Percentiles rank a stretch among this genome's conserved stretches.
These are phyloP conservation scores for Neofusicoccum parvum DNA, from an alignment of 2,329 filamentous ascomycete species.

Conservation along the genomic window DNA sequence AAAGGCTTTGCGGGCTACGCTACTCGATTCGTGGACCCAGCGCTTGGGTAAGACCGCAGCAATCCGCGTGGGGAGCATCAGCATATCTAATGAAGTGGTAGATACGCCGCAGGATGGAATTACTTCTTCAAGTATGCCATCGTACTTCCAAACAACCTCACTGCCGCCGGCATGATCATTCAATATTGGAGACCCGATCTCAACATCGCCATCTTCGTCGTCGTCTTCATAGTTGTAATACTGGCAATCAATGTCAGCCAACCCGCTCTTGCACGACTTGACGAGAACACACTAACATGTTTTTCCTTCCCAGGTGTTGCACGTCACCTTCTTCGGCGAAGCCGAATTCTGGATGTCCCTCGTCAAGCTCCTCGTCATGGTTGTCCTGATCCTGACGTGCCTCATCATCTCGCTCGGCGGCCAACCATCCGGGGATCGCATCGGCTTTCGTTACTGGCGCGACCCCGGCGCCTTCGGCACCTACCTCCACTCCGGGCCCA, in stretches of 20 bases:
- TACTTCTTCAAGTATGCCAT: conserved; percentile 37
- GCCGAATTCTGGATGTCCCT: conserved; percentile 51
- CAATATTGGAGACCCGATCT: conserved; percentile 60
- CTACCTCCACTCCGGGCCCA: conserved; percentile 40
- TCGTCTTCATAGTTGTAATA: conserved; percentile 53
- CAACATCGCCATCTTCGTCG: conserved; percentile 60
- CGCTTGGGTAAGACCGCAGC: conserved; percentile 63
- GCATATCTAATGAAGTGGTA: conserved; percentile 5
- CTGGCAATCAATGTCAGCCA: conserved; percentile 20
- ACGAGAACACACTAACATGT: no score
- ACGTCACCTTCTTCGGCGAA: conserved; percentile 36
- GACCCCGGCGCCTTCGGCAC: conserved; percentile 53
- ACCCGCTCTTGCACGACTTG: no score
- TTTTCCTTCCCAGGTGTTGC: neutral
- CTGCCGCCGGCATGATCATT: conserved; percentile 43
- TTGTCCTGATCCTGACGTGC: conserved; percentile 51
- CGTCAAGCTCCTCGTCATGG: conserved; percentile 43
- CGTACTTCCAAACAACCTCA: conserved; percentile 48
- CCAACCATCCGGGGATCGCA: conserved; percentile 57
- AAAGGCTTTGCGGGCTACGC: conserved; percentile 78
- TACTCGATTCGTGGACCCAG: conserved; percentile 72
- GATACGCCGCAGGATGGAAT: conserved; percentile 38
- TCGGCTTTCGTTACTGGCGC: conserved; percentile 69
- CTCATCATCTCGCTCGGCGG: conserved; percentile 37
- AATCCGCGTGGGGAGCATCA: no score